Percentiles rank a stretch among this genome's conserved stretches.
Conservation (phyloP, 2,329 filamentous ascomycete genomes). For the Ophiostoma ips region DNA sequence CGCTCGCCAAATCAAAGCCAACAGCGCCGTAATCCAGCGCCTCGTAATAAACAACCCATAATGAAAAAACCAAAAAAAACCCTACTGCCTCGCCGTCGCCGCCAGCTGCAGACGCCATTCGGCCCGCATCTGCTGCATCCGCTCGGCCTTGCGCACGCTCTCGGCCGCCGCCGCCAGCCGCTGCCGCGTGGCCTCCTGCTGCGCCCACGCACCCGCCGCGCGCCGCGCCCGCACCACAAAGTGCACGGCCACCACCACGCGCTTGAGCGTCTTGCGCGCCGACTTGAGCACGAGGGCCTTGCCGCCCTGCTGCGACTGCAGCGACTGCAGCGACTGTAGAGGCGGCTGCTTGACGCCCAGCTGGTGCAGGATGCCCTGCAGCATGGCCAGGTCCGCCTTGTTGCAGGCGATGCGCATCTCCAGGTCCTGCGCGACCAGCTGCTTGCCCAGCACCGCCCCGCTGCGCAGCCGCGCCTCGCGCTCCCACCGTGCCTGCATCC, state of each 20-base stretch:
- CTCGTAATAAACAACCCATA: neutral
- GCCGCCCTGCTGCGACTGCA: conserved; percentile 22
- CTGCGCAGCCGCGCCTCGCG: conserved; percentile 69
- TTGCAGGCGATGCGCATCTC: conserved; percentile 85
- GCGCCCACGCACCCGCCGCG: conserved; percentile 33
- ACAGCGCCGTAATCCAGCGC: too few relatives aligned
- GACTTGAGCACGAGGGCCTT: conserved; percentile 18
- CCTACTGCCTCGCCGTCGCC: neutral
- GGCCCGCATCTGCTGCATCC: conserved; percentile 27
- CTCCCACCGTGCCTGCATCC: conserved; percentile 68
- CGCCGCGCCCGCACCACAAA: conserved; percentile 39
- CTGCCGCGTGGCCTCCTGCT: conserved; percentile 36
- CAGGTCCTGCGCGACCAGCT: conserved; percentile 64
- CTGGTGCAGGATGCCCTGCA: conserved; percentile 65
- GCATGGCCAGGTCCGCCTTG: conserved; percentile 74
- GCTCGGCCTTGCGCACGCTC: conserved; percentile 30
- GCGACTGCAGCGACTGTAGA: conserved; percentile 16
- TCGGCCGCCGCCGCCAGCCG: conserved; percentile 36
- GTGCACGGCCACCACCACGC: conserved; percentile 25
- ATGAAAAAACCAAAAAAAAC: neutral
- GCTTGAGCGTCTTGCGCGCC: conserved; percentile 19
- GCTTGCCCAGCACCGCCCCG: conserved; percentile 77
- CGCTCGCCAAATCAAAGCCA: too few relatives aligned
- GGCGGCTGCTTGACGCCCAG: conserved; percentile 23
- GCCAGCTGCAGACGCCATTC: conserved; percentile 19